Evolutionary conservation across 805 yeast species (phyloP).

Genomic region (Wickerhamiella siamensis): DNA sequence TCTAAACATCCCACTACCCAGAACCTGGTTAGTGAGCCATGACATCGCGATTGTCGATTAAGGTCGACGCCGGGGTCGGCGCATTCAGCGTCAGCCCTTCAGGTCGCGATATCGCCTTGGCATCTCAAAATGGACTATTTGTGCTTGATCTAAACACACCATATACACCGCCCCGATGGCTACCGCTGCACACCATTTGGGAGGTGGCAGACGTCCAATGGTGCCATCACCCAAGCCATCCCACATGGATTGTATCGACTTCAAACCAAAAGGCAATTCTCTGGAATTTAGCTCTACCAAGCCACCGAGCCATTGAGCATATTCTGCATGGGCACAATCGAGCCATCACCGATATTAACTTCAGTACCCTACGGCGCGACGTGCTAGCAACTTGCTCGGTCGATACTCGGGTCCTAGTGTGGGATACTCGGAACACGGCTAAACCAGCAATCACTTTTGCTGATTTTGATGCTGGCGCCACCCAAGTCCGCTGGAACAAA

Average conservation of each 20-base stretch:
- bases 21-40: not conserved
- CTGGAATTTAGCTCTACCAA: slow-evolving; percentile 73
- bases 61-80: slow-evolving; percentile 85
- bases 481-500: slow-evolving; percentile 90
- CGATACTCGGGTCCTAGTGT: slow-evolving; percentile 70
- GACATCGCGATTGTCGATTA: slow-evolving; percentile 66
- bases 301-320: slow-evolving; percentile 65
- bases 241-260: slow-evolving; percentile 85
- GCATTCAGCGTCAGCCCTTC: slow-evolving; percentile 82
- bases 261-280: slow-evolving; percentile 90
- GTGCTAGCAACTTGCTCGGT: slow-evolving; percentile 83
- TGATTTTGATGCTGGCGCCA: slow-evolving; percentile 92
- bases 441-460: slow-evolving; percentile 65
- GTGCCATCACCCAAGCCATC: slow-evolving; percentile 81
- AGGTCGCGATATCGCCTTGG: slow-evolving; percentile 86
- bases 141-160: slow-evolving; percentile 94
- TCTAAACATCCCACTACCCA: too few relatives aligned
- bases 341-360: slow-evolving; percentile 92
- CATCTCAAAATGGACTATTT: slow-evolving; percentile 71
- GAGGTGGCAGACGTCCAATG: slow-evolving; percentile 98
- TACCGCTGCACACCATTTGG: slow-evolving; percentile 87
- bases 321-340: slow-evolving; percentile 81
- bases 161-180: slow-evolving; percentile 85
- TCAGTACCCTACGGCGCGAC: slow-evolving; percentile 79
- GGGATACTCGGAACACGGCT: slow-evolving; percentile 77